Conservation (phyloP, 768 basidiomycete genomes). For the Hericium erinaceus region DNA sequence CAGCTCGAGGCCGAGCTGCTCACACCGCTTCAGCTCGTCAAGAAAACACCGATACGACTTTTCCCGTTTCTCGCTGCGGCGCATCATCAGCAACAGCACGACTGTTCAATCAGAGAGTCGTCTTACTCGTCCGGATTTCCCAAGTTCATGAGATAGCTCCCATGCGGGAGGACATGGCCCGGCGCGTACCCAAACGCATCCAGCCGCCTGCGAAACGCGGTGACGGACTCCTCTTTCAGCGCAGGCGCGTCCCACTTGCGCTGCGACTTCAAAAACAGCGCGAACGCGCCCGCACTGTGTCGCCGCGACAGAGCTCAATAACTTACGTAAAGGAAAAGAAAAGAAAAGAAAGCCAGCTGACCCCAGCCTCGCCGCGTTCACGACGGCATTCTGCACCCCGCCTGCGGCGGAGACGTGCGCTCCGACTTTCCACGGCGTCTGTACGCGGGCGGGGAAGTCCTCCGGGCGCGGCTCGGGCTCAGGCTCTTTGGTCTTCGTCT, state of each 20-base stretch:
- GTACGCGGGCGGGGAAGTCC: constrained; percentile 18
- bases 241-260: constrained; percentile 68
- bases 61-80: constrained; percentile 47
- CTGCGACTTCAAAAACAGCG: constrained; percentile 79
- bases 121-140: constrained; percentile 70
- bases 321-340: neutral
- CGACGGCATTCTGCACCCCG: constrained; percentile 64
- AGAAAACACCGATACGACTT: constrained; percentile 75
- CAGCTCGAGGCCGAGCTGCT: constrained; percentile 58
- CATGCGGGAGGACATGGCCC: constrained; percentile 68
- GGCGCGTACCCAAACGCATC: constrained; percentile 49
- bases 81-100: neutral
- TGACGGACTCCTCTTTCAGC: constrained; percentile 42
- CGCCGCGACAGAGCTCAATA: neutral
- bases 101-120: neutral
- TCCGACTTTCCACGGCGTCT: constrained; percentile 55
- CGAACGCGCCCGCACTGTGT: constrained; percentile 70
- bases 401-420: constrained; percentile 80
- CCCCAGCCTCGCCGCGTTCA: constrained; percentile 67
- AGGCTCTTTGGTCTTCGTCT: constrained; percentile 5
- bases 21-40: constrained; percentile 74
- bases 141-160: constrained; percentile 79
- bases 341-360: constrained; percentile 22
- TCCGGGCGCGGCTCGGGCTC: constrained; percentile 13
- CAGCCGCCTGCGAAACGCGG: constrained; percentile 53